phyloP scores from a whole-genome alignment of 2,329 filamentous ascomycete species.

The Neurospora crassa region DNA sequence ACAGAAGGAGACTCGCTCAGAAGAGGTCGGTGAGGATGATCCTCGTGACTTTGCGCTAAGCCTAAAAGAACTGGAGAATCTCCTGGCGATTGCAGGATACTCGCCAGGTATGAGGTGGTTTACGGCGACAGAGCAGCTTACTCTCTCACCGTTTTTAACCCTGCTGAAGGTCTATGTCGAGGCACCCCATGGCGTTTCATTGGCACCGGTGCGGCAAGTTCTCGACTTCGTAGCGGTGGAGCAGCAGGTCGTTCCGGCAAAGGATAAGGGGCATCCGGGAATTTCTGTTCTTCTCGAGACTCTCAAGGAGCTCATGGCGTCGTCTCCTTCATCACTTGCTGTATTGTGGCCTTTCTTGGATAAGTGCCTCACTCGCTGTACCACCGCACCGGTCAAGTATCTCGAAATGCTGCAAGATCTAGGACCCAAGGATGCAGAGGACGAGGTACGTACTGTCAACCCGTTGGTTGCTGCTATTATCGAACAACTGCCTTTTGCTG shows the following conservation, averaged over 20 bases:
- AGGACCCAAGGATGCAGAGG: constrained; percentile 4
- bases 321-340: constrained; percentile 25
- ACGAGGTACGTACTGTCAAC: constrained; percentile 35
- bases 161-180: constrained; percentile 51
- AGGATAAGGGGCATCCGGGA: constrained; percentile 27
- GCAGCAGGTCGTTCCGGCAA: constrained; percentile 41
- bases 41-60: constrained; percentile 43
- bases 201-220: constrained; percentile 43
- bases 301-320: constrained; percentile 23
- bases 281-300: constrained; percentile 37
- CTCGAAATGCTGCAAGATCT: constrained; percentile 57
- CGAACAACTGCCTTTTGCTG: constrained; percentile 69
- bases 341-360: constrained; percentile 64
- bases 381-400: constrained; percentile 71
- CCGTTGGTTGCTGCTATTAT: constrained; percentile 58
- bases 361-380: constrained; percentile 69
- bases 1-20: constrained; percentile 1
- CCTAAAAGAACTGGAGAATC: constrained; percentile 68
- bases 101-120: constrained; percentile 90
- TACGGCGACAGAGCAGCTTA: constrained; percentile 57
- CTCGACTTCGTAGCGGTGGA: constrained; percentile 54
- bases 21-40: constrained; percentile 20
- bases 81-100: constrained; percentile 69
- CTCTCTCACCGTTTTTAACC: constrained; percentile 61
- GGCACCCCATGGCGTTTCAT: constrained; percentile 36